Evolutionary conservation across 1,284 basidiomycete genomes (phyloP).

Genomic region (Rhodotorula sp.): DNA sequence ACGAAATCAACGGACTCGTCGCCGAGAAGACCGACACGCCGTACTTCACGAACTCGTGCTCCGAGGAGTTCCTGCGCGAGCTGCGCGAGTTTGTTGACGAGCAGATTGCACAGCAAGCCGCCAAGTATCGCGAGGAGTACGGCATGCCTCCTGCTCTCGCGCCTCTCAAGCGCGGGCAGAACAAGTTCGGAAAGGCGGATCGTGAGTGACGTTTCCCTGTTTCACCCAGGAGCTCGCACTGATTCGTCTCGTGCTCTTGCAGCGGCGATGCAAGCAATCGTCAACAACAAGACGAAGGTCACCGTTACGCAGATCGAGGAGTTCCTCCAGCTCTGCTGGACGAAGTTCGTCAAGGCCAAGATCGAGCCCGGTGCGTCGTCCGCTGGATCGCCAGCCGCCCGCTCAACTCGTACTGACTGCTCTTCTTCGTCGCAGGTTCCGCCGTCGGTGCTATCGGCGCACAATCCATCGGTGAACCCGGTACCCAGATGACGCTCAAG

Average conservation of each 20-base stretch:
- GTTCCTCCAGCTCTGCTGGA: slow-evolving; percentile 86
- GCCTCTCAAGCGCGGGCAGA: slow-evolving; percentile 12
- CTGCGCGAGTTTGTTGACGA: slow-evolving; percentile 72
- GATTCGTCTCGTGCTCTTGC: neutral
- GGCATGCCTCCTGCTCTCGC: slow-evolving; percentile 78
- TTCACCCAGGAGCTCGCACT: neutral
- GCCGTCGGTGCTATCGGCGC: slow-evolving; percentile 98
- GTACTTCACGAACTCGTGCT: slow-evolving; percentile 57
- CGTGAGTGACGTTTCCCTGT: neutral
- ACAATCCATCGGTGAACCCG: slow-evolving; percentile 98
- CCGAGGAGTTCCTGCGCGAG: slow-evolving; percentile 53
- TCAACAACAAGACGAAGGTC: slow-evolving; percentile 88
- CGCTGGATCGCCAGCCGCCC: slow-evolving; percentile 6
- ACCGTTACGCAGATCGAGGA: slow-evolving; percentile 72
- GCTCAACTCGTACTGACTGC: slow-evolving; percentile 19
- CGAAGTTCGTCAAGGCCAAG: slow-evolving; percentile 86
- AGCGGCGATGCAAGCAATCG: slow-evolving; percentile 58
- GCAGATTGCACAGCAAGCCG: slow-evolving; percentile 67
- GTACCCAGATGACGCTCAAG: slow-evolving; percentile 99
- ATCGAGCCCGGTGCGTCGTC: slow-evolving; percentile 75
- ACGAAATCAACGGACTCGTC: slow-evolving; percentile 76
- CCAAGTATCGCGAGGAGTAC: slow-evolving; percentile 65
- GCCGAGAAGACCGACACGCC: slow-evolving; percentile 62
- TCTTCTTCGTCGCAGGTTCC: slow-evolving; percentile 60
- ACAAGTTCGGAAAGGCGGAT: slow-evolving; percentile 6